phyloP scores from a whole-genome alignment of 805 yeast genomes.

The Spathaspora hagerdaliae region DNA sequence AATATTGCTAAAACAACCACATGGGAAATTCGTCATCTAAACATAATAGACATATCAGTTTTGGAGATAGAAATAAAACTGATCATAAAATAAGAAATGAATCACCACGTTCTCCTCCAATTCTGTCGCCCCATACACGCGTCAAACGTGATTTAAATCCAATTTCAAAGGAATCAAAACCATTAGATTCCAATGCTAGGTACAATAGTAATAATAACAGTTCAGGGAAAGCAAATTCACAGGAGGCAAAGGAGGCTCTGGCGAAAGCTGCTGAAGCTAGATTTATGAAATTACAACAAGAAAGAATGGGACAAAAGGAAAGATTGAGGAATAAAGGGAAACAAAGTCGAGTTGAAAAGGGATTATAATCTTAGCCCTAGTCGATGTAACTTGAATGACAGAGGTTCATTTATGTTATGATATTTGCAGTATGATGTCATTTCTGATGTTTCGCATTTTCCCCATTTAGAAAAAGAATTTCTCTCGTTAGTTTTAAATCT shows the following conservation, averaged over 20 bases:
- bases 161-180: neutral
- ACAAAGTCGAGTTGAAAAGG: too few relatives aligned
- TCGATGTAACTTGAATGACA: too few relatives aligned
- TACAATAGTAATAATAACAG: too few relatives aligned
- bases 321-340: slow-evolving; percentile 19
- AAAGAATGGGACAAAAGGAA: slow-evolving; percentile 22
- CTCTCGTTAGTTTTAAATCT: too few relatives aligned
- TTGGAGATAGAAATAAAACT: too few relatives aligned
- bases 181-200: neutral
- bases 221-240: too few relatives aligned
- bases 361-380: too few relatives aligned
- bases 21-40: neutral
- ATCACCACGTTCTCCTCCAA: neutral
- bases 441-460: too few relatives aligned
- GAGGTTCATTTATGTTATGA: too few relatives aligned
- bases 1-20: too few relatives aligned
- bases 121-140: neutral
- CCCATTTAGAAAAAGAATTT: too few relatives aligned
- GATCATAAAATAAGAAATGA: neutral
- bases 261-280: slow-evolving; percentile 40
- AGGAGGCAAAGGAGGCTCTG: slow-evolving; percentile 25
- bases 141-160: neutral
- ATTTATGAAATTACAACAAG: slow-evolving; percentile 23
- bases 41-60: neutral
- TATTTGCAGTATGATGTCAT: too few relatives aligned